Conservation (phyloP, 163 green algal genomes). For the Dunaliella salina region DNA sequence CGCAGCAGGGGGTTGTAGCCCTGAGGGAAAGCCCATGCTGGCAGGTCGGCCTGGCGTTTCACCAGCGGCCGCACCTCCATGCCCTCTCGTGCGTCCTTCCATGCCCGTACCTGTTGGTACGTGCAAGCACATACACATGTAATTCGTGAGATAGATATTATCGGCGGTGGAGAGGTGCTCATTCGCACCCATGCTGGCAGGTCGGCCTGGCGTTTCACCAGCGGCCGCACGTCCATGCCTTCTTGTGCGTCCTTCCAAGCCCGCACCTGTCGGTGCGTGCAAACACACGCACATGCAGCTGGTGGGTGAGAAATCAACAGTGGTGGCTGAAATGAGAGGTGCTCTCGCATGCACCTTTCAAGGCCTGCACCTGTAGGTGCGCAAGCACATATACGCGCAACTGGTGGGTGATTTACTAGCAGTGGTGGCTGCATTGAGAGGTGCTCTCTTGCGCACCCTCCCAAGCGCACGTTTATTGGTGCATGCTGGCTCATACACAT, state of each 20-base stretch:
- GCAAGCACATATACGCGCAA: not conserved
- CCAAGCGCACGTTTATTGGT: conserved; percentile 38
- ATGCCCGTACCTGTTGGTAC: conserved; percentile 34
- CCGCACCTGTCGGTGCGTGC: conserved; percentile 24
- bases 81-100: conserved; percentile 36
- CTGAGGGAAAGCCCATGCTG: conserved; percentile 29
- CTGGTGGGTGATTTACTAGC: too few relatives aligned
- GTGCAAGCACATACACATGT: too few relatives aligned
- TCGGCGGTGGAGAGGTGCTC: too few relatives aligned
- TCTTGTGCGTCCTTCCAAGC: conserved; percentile 36
- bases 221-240: conserved; percentile 52
- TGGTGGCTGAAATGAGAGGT: too few relatives aligned
- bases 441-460: conserved; percentile 31
- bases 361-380: not conserved
- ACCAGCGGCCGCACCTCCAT: conserved; percentile 52
- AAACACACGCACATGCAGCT: not conserved
- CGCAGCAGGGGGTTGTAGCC: not conserved
- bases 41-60: conserved; percentile 41
- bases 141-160: too few relatives aligned
- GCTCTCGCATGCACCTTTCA: too few relatives aligned
- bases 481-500: too few relatives aligned
- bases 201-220: conserved; percentile 31
- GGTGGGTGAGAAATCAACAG: too few relatives aligned
- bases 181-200: conserved; percentile 47
- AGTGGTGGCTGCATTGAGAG: too few relatives aligned